These are phyloP conservation scores for Ogataea methanolica DNA, from an alignment of 805 yeast genomes.

Conservation along the genomic window DNA sequence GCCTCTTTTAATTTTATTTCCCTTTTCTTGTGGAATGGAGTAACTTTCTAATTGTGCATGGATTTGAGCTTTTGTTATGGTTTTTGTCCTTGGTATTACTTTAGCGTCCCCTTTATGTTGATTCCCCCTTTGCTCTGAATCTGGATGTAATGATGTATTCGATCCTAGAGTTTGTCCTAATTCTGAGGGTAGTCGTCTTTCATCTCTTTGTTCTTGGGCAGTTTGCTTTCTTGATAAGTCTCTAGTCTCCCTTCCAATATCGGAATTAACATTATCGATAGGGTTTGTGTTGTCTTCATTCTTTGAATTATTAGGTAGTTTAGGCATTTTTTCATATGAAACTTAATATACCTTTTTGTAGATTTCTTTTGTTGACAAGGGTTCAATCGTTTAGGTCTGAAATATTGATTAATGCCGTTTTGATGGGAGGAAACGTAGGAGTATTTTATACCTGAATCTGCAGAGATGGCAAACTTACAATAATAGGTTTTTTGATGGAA, in stretches of 20 bases:
- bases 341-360: neutral
- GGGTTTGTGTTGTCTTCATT: constrained; percentile 14
- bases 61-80: no score
- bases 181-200: neutral
- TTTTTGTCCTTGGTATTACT: no score
- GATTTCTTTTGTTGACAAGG: neutral
- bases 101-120: no score
- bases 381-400: neutral
- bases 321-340: neutral
- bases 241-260: constrained; percentile 7
- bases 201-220: neutral
- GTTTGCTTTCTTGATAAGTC: neutral
- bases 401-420: neutral
- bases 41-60: no score
- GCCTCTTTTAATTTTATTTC: no score
- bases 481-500: neutral
- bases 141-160: no score
- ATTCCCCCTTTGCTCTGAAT: no score
- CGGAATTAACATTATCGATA: constrained; percentile 15
- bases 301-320: constrained; percentile 3
- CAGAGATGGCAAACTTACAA: neutral
- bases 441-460: neutral
- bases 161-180: no score
- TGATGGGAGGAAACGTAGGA: neutral
- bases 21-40: no score